Percentiles rank a stretch among this genome's conserved stretches.
Evolutionary conservation across 345 rosid genomes (phyloP).

Genomic region (Iberis pinnata): DNA sequence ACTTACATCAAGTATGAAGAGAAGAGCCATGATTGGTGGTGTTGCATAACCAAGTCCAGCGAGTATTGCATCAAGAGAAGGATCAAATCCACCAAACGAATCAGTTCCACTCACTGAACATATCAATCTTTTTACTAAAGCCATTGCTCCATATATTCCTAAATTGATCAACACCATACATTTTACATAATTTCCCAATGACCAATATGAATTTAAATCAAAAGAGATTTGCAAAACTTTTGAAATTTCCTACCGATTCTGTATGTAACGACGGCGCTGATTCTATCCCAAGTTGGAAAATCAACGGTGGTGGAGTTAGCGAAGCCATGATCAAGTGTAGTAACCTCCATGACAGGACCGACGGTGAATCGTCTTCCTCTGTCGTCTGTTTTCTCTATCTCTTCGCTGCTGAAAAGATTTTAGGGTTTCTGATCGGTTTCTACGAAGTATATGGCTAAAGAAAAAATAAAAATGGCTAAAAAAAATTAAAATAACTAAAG

Average conservation of each 20-base stretch:
- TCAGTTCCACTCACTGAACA: slow-evolving; percentile 85
- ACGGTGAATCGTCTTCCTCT: slow-evolving; percentile 16
- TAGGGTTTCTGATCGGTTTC: too few relatives aligned
- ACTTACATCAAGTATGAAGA: slow-evolving; percentile 82
- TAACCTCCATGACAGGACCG: slow-evolving; percentile 62
- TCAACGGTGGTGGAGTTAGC: slow-evolving; percentile 45
- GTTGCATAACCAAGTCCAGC: slow-evolving; percentile 88
- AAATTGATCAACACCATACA: background rate
- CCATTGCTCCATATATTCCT: slow-evolving; percentile 97
- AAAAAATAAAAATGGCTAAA: too few relatives aligned
- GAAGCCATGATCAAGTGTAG: slow-evolving; percentile 62
- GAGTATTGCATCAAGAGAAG: slow-evolving; percentile 63
- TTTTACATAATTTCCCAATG: too few relatives aligned
- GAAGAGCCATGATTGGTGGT: slow-evolving; percentile 95
- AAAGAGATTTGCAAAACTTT: too few relatives aligned
- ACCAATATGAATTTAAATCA: too few relatives aligned
- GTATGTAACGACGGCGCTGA: slow-evolving; percentile 75
- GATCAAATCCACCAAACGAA: slow-evolving; percentile 71
- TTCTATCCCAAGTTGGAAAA: slow-evolving; percentile 84
- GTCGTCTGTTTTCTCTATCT: slow-evolving; percentile 44
- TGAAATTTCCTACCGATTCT: slow-evolving; percentile 64
- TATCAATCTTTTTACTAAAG: slow-evolving; percentile 67
- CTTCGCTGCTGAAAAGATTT: slow-evolving; percentile 41
- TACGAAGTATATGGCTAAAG: too few relatives aligned
- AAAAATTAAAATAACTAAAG: too few relatives aligned